These are phyloP conservation scores for Chionographis japonica DNA, from an alignment of 106 monocot genomes.

Conservation along the genomic window DNA sequence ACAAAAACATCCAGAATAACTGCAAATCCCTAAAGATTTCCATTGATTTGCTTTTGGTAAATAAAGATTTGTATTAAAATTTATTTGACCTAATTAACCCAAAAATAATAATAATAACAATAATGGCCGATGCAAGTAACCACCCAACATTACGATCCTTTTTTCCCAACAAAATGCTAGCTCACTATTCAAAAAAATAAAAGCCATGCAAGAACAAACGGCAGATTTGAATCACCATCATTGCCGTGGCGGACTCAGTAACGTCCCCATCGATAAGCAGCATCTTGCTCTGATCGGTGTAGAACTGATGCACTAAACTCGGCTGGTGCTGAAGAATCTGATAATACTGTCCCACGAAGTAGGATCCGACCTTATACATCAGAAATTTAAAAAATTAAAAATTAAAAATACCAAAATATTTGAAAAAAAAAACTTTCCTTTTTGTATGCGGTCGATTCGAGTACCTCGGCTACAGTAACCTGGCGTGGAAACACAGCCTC, in stretches of 20 bases:
- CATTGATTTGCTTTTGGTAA: too few relatives aligned
- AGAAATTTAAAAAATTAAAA: not conserved
- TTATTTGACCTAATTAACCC: too few relatives aligned
- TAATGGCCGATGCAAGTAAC: too few relatives aligned
- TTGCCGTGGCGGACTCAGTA: slow-evolving; percentile 26
- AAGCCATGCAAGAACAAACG: too few relatives aligned
- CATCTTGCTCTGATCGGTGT: slow-evolving; percentile 52
- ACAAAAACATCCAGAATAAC: too few relatives aligned
- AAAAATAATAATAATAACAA: too few relatives aligned
- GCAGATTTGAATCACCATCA: slow-evolving; percentile 22
- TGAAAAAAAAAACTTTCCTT: not conserved
- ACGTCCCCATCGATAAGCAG: slow-evolving; percentile 40
- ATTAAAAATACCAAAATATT: not conserved
- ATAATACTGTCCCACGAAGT: slow-evolving; percentile 59
- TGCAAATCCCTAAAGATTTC: too few relatives aligned
- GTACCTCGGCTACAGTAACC: slow-evolving; percentile 30
- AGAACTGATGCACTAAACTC: slow-evolving; percentile 48
- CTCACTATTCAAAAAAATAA: too few relatives aligned
- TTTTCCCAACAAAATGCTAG: too few relatives aligned
- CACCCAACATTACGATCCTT: too few relatives aligned
- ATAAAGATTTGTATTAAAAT: too few relatives aligned
- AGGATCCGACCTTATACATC: slow-evolving; percentile 47
- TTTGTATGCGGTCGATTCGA: not conserved
- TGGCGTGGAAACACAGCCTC: slow-evolving; percentile 25
- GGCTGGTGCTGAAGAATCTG: slow-evolving; percentile 48